These are phyloP conservation scores for Astrocystis sublimbata DNA, from an alignment of 495 filamentous ascomycete species.

Conservation along the genomic window DNA sequence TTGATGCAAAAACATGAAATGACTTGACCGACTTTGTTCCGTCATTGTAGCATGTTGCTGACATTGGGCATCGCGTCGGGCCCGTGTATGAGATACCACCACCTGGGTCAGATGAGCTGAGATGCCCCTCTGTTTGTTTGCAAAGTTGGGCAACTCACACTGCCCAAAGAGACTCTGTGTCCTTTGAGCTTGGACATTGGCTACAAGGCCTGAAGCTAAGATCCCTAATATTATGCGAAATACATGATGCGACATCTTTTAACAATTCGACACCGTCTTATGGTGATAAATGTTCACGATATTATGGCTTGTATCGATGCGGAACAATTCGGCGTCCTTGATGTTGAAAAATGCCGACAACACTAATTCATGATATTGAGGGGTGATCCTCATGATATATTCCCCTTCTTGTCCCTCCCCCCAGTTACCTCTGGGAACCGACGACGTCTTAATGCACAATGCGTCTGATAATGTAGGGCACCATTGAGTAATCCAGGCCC, in stretches of 20 bases:
- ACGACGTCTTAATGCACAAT: too few relatives aligned
- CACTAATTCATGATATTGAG: too few relatives aligned
- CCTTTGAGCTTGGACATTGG: background rate
- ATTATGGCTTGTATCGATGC: background rate
- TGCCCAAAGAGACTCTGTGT: slow-evolving; percentile 8
- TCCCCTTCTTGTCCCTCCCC: too few relatives aligned
- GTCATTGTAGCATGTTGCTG: slow-evolving; percentile 4
- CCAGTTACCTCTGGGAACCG: too few relatives aligned
- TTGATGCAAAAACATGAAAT: background rate
- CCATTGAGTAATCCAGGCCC: background rate
- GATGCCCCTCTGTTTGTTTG: background rate
- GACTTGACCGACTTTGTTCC: slow-evolving; percentile 6
- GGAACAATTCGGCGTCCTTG: too few relatives aligned
- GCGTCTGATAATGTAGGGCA: background rate
- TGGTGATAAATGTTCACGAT: background rate
- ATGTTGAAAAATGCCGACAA: too few relatives aligned
- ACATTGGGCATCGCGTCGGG: slow-evolving; percentile 2
- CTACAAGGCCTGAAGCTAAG: background rate
- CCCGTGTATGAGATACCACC: slow-evolving; percentile 8
- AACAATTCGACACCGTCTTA: background rate
- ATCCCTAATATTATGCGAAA: background rate
- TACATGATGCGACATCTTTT: background rate
- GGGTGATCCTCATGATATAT: too few relatives aligned
- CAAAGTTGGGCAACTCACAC: background rate
- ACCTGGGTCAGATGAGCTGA: background rate